Conservation (phyloP, 768 basidiomycete genomes). For the Daedaleopsis nitida region DNA sequence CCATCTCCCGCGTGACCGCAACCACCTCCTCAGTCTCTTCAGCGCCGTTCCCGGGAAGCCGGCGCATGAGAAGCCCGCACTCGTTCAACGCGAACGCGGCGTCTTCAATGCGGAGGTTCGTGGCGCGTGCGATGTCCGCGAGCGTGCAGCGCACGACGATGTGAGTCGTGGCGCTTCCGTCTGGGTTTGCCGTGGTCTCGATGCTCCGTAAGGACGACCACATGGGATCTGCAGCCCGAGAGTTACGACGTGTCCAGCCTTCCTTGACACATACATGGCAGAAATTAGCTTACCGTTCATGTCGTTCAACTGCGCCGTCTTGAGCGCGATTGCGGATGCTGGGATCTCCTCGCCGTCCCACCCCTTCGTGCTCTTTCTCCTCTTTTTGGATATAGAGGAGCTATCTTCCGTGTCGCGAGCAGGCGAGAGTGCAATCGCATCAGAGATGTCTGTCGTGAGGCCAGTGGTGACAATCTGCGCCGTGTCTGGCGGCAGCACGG, state of each 20-base stretch:
- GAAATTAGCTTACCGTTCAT: slow-evolving; percentile 18
- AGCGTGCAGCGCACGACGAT: slow-evolving; percentile 71
- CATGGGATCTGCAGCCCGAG: slow-evolving; percentile 45
- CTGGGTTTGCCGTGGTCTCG: slow-evolving; percentile 56
- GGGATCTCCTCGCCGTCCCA: slow-evolving; percentile 67
- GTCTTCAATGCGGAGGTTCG: slow-evolving; percentile 83
- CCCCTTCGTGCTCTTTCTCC: slow-evolving; percentile 61
- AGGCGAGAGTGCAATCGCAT: slow-evolving; percentile 25
- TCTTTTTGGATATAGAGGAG: slow-evolving; percentile 30
- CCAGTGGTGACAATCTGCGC: slow-evolving; percentile 47
- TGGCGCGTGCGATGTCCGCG: slow-evolving; percentile 74
- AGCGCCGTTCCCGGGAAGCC: slow-evolving; percentile 34
- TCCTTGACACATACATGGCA: not conserved
- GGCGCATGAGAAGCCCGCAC: slow-evolving; percentile 68
- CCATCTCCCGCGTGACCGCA: slow-evolving; percentile 63
- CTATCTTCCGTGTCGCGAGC: slow-evolving; percentile 21
- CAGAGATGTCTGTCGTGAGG: slow-evolving; percentile 31
- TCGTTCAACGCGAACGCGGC: slow-evolving; percentile 88
- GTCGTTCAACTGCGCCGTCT: slow-evolving; percentile 20
- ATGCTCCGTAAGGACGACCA: slow-evolving; percentile 58
- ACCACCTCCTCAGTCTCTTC: slow-evolving; percentile 51
- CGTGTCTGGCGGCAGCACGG: slow-evolving; percentile 58
- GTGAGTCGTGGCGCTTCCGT: slow-evolving; percentile 74
- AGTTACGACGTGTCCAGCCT: not conserved
- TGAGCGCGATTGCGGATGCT: slow-evolving; percentile 16